Evolutionary conservation across 176 grass and related monocot genomes (phyloP), one percentile per base, ranked within the genome.

Genomic region (Puya raimondii): DNA sequence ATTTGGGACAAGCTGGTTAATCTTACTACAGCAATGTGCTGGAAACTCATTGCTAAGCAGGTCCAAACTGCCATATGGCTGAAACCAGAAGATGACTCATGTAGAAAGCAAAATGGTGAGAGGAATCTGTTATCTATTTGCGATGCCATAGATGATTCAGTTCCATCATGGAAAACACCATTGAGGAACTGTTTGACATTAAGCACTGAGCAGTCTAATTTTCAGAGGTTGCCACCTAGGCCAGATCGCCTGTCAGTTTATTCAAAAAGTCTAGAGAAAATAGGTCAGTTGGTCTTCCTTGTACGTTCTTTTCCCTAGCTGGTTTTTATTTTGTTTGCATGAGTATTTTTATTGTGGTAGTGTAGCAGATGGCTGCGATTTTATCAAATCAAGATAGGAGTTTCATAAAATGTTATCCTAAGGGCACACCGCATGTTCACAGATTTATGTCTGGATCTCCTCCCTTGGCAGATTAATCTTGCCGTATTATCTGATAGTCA

Each of bases 21-120:
- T 79, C 76, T 97, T 48, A 97, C 94, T 47, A 82, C 77, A 61
- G 59, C 89, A 71, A 90, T 97, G 89, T 97, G 94, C 83, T 97
- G 94, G 94, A 83, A 88, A 48, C 89, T 97, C 79, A 76, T 92
- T 72, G 86, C 82, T 68, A 89, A 90, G 66, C 81, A 87, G 66
- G 84, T 97, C 83, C 94, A 97, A 65, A 97, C 89, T 26, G 89
- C 86, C 73, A 97, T 97, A 85, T 97, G 94, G 94, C 52, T 92
- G 50, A 97, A 92, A 84, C 84, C 63, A 67, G 86, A 88, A 64
- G 77, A 84, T 76, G 79, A 92, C 65, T 84, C 75, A 70, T 97
- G 94, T 66, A 59, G 74, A 49, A 81, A 80, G 74, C 65, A 83
- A 79, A 92, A 88, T 81, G 84, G 65, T 72, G 86, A 90, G 68